These are phyloP conservation scores for Boletus rufocinnamomeus DNA, from an alignment of 768 basidiomycete species.

Conservation along the genomic window DNA sequence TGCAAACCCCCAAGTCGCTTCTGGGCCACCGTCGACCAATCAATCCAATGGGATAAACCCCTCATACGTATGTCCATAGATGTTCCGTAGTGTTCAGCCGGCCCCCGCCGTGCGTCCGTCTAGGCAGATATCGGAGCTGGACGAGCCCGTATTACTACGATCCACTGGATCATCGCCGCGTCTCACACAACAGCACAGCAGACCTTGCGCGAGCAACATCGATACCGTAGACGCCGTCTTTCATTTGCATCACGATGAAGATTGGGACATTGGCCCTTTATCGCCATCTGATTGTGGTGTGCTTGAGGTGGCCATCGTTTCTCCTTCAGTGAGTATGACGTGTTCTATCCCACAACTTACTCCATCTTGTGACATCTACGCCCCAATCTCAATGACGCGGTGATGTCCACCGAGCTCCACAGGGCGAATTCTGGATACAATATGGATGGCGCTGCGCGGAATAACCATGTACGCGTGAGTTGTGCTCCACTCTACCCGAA, in stretches of 20 bases:
- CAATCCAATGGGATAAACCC: conserved; percentile 17
- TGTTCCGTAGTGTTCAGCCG: background rate
- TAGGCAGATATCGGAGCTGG: conserved; percentile 15
- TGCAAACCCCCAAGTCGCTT: conserved; percentile 6
- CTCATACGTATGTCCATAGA: conserved; percentile 5
- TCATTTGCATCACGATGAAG: conserved; percentile 2
- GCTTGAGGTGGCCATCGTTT: background rate
- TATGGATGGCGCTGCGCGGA: background rate
- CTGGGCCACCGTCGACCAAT: background rate
- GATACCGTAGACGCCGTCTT: conserved; percentile 5
- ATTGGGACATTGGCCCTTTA: background rate
- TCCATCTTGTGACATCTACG: conserved; percentile 1
- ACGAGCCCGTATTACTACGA: conserved; percentile 8
- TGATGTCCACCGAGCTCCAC: conserved; percentile 9
- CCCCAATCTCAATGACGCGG: background rate
- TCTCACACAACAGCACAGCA: background rate
- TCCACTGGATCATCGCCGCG: background rate
- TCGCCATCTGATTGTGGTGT: background rate
- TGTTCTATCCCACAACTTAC: background rate
- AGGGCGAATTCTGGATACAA: background rate
- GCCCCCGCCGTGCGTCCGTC: background rate
- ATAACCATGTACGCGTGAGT: background rate
- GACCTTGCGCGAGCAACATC: background rate
- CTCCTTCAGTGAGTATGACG: background rate
- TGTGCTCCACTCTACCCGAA: background rate